phyloP scores from a whole-genome alignment of 73 alveolate species.

The Effrenium voratum region DNA sequence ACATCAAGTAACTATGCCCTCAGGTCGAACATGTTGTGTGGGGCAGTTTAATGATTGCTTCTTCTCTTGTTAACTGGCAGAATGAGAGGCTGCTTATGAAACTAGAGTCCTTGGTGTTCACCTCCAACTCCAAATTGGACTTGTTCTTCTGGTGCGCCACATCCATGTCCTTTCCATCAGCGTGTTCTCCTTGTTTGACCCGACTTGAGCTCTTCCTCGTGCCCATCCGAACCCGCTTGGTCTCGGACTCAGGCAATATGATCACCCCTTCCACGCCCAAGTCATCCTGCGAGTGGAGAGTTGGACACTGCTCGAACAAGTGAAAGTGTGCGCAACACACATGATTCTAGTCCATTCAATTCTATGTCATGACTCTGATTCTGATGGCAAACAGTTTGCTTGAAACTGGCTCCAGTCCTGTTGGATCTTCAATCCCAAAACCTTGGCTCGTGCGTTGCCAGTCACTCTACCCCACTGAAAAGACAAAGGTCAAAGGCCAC shows the following conservation, averaged over 20 bases:
- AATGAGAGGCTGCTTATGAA: no score
- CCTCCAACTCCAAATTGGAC: neutral
- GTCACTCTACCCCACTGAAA: no score
- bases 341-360: no score
- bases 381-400: no score
- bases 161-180: neutral
- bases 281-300: neutral
- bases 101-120: constrained; percentile 19
- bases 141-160: neutral
- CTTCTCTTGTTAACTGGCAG: no score
- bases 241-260: neutral
- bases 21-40: no score
- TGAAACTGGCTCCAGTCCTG: neutral
- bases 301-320: no score
- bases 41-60: no score
- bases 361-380: no score
- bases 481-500: no score
- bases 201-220: neutral
- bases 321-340: no score
- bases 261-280: constrained; percentile 9
- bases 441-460: neutral
- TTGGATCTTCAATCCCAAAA: neutral
- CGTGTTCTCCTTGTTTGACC: neutral
- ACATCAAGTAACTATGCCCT: no score
- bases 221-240: neutral